These are phyloP conservation scores for Colletotrichum paranaense DNA, from an alignment of 2,329 filamentous ascomycete genomes.

Conservation along the genomic window DNA sequence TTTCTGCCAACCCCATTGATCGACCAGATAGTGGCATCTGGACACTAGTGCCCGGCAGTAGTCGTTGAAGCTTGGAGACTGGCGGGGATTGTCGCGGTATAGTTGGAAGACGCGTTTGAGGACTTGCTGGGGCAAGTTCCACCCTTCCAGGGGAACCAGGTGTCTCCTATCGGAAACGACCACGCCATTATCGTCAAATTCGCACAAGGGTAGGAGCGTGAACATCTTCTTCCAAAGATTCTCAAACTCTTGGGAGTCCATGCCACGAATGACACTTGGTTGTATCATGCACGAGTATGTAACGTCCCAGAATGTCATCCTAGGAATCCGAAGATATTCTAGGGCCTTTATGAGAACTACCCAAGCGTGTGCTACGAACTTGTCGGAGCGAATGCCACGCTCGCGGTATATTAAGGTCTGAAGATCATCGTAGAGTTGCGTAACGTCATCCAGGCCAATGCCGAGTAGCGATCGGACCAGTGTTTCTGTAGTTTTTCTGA, in stretches of 20 bases:
- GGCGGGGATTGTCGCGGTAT: conserved; percentile 65
- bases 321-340: conserved; percentile 60
- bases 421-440: conserved; percentile 59
- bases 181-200: conserved; percentile 67
- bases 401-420: conserved; percentile 58
- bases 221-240: conserved; percentile 69
- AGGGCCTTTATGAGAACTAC: conserved; percentile 67
- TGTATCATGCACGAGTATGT: conserved; percentile 56
- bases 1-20: conserved; percentile 74
- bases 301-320: conserved; percentile 71
- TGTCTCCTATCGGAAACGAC: conserved; percentile 54
- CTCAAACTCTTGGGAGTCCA: conserved; percentile 63
- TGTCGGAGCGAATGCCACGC: conserved; percentile 61
- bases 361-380: conserved; percentile 65
- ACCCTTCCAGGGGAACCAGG: conserved; percentile 63
- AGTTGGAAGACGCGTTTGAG: conserved; percentile 68
- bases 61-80: conserved; percentile 72
- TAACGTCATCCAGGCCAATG: conserved; percentile 56
- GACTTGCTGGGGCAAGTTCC: conserved; percentile 68
- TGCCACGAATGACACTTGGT: conserved; percentile 46
- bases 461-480: conserved; percentile 53
- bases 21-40: conserved; percentile 72
- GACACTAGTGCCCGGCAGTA: conserved; percentile 70
- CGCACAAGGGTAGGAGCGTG: conserved; percentile 68
- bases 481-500: conserved; percentile 55